These are phyloP conservation scores for Candida insectorum DNA, from an alignment of 805 yeast species.

Conservation along the genomic window DNA sequence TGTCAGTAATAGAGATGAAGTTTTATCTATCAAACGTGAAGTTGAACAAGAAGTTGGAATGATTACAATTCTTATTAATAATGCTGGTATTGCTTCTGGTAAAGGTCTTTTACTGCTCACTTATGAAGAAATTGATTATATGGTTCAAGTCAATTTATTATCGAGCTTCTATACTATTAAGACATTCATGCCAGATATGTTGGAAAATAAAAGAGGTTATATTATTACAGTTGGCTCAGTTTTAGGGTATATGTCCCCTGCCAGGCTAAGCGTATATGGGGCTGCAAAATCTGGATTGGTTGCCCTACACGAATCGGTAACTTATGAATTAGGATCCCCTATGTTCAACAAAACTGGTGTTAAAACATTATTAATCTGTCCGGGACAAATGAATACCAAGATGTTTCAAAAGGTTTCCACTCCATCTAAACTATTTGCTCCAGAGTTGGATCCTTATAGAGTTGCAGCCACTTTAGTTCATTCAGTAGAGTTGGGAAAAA, in stretches of 20 bases:
- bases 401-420: constrained; percentile 74
- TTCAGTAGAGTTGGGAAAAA: constrained; percentile 56
- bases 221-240: constrained; percentile 82
- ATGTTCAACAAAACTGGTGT: constrained; percentile 48
- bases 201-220: constrained; percentile 59
- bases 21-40: constrained; percentile 34
- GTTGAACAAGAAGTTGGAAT: constrained; percentile 52
- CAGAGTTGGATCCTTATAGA: constrained; percentile 65
- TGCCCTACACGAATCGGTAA: constrained; percentile 78
- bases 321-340: constrained; percentile 62
- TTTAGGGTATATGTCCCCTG: constrained; percentile 82
- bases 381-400: constrained; percentile 78
- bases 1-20: constrained; percentile 51
- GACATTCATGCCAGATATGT: constrained; percentile 71
- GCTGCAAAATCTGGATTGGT: constrained; percentile 87
- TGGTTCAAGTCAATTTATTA: constrained; percentile 64
- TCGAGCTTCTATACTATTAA: constrained; percentile 71
- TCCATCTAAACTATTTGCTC: constrained; percentile 76
- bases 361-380: constrained; percentile 73
- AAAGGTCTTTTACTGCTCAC: constrained; percentile 52
- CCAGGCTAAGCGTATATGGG: constrained; percentile 77
- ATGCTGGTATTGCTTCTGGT: constrained; percentile 76
- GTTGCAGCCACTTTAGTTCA: constrained; percentile 59
- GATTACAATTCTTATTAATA: constrained; percentile 72
- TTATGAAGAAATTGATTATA: constrained; percentile 56